A percentile compares a stretch with the other conserved stretches of the same genome.
Evolutionary conservation across 2,329 filamentous ascomycete genomes (phyloP).

Genomic region (Anisogramma anomala): DNA sequence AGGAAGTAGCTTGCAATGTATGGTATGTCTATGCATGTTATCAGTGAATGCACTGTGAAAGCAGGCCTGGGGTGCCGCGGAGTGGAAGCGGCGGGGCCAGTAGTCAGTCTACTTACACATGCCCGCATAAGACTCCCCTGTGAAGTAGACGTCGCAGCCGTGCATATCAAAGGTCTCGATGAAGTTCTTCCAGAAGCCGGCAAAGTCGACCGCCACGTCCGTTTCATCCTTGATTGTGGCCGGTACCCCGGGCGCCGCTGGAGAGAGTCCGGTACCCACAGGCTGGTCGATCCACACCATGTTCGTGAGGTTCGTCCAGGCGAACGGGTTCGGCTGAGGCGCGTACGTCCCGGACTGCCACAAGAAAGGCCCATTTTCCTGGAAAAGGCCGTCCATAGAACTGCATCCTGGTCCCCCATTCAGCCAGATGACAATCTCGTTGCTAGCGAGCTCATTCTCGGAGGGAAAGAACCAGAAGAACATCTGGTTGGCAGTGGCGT

Average conservation of each 20-base stretch:
- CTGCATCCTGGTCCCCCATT: conserved; percentile 46
- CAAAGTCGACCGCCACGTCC: conserved; percentile 53
- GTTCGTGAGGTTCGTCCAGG: conserved; percentile 61
- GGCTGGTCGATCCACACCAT: conserved; percentile 62
- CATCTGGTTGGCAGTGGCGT: conserved; percentile 32
- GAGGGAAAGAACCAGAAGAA: conserved; percentile 61
- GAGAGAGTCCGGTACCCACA: conserved; percentile 49
- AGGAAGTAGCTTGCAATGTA: conserved; percentile 62
- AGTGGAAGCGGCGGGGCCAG: no score
- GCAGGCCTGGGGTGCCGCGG: not conserved
- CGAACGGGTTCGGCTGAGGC: conserved; percentile 52
- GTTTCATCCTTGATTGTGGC: conserved; percentile 49
- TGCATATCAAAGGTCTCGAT: conserved; percentile 52
- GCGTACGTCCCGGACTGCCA: conserved; percentile 56
- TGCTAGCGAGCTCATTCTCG: conserved; percentile 33
- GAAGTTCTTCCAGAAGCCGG: conserved; percentile 66
- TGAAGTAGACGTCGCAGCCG: conserved; percentile 53
- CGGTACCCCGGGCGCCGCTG: conserved; percentile 37
- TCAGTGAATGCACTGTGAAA: not conserved
- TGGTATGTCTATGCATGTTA: conserved; percentile 33
- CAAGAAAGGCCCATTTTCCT: conserved; percentile 60
- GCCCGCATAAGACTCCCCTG: conserved; percentile 52
- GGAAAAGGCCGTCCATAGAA: conserved; percentile 53
- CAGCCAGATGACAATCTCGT: conserved; percentile 53
- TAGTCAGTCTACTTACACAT: conserved; percentile 25